phyloP scores from a whole-genome alignment of 352 stramenopile genomes.

The Globisporangium cystogenes region DNA sequence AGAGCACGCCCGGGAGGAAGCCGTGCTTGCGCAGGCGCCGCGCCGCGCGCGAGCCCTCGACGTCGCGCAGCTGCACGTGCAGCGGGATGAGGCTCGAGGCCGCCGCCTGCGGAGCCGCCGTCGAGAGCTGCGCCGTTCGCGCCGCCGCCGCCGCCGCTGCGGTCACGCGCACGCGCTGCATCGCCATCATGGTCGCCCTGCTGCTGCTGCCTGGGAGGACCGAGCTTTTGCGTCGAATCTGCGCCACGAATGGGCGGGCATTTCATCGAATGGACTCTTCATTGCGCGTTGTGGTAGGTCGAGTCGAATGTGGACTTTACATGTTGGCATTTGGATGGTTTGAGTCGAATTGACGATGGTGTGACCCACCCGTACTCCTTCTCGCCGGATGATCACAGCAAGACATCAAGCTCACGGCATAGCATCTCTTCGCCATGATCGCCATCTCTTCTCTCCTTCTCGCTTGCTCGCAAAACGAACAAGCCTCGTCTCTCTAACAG shows the following conservation, averaged over 20 bases:
- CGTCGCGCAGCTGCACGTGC: constrained; percentile 53
- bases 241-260: constrained; percentile 12
- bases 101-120: constrained; percentile 15
- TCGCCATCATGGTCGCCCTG: constrained; percentile 31
- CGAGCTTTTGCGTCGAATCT: constrained; percentile 7
- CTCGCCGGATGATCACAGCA: too few species aligned
- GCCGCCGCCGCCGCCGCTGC: constrained; percentile 4
- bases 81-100: constrained; percentile 19
- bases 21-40: constrained; percentile 79
- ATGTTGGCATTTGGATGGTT: not conserved
- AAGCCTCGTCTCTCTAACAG: not conserved
- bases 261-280: not conserved
- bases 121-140: constrained; percentile 46
- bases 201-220: constrained; percentile 1
- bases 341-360: too few species aligned
- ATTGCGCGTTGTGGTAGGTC: not conserved
- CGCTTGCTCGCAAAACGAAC: not conserved
- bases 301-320: not conserved
- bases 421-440: too few species aligned
- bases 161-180: constrained; percentile 30
- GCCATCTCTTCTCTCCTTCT: not conserved
- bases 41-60: constrained; percentile 69
- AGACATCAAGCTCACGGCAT: too few species aligned
- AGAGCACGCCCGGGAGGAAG: constrained; percentile 75
- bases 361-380: too few species aligned